Conservation (phyloP, 2,329 filamentous ascomycete species). For the Penicillium olsonii region DNA sequence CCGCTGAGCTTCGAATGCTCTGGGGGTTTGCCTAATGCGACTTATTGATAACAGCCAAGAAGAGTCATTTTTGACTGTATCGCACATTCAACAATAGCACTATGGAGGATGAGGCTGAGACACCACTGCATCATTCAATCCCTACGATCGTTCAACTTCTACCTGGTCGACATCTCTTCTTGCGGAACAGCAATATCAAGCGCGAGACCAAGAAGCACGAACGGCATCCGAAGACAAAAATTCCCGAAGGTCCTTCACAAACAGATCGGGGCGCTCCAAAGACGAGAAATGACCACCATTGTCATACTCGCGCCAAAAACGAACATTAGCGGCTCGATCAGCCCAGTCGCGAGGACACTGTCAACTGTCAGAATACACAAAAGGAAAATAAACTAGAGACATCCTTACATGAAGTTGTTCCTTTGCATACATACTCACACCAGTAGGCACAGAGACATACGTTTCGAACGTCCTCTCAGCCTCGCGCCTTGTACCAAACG, state of each 20-base stretch:
- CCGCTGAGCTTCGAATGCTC: conserved; percentile 6
- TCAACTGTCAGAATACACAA: neutral
- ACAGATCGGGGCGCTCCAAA: conserved; percentile 13
- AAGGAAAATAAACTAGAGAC: neutral
- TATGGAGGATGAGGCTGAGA: too few relatives aligned
- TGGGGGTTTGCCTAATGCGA: conserved; percentile 9
- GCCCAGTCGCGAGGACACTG: conserved; percentile 24
- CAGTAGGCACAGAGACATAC: conserved; percentile 17
- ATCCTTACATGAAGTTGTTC: conserved; percentile 20
- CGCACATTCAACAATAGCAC: too few relatives aligned
- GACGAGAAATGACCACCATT: conserved; percentile 23
- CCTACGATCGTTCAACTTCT: too few relatives aligned
- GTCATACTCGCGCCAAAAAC: conserved; percentile 23
- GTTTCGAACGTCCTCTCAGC: conserved; percentile 13
- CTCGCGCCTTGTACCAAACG: conserved; percentile 10
- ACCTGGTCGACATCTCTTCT: too few relatives aligned
- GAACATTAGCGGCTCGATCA: conserved; percentile 20
- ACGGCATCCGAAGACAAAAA: conserved; percentile 4
- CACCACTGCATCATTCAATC: too few relatives aligned
- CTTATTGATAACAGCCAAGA: too few relatives aligned
- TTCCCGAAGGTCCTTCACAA: conserved; percentile 7
- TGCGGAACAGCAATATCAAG: too few relatives aligned
- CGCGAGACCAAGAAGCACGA: neutral
- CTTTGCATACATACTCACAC: conserved; percentile 25
- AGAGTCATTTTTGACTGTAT: too few relatives aligned